A percentile compares a stretch with the other conserved stretches of the same genome.
Conservation (phyloP, 2,329 filamentous ascomycete genomes). For the Talaromyces marneffei region DNA sequence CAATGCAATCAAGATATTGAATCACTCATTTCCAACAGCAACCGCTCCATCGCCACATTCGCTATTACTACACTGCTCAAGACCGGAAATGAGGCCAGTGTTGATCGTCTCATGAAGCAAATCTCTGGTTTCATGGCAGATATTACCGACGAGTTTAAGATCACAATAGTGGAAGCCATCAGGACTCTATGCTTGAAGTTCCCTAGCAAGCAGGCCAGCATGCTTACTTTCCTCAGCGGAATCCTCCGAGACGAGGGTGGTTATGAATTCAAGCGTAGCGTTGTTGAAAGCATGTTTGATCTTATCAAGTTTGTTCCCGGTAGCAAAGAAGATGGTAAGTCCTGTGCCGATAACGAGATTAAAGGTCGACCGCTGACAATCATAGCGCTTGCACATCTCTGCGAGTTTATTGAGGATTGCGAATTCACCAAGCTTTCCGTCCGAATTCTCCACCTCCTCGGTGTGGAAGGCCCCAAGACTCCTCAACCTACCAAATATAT, state of each 20-base stretch:
- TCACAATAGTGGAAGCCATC: slow-evolving; percentile 98
- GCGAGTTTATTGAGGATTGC: slow-evolving; percentile 99
- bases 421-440: slow-evolving; percentile 98
- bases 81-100: slow-evolving; percentile 95
- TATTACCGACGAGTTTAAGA: slow-evolving; percentile 99
- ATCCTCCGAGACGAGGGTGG: slow-evolving; percentile 94
- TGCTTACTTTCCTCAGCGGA: slow-evolving; percentile 95
- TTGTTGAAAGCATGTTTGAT: slow-evolving; percentile 99
- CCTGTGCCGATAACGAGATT: slow-evolving; percentile 4
- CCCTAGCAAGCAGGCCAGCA: slow-evolving; percentile 93
- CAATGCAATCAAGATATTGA: slow-evolving; percentile 97
- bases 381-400: slow-evolving; percentile 82
- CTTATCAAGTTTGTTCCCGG: slow-evolving; percentile 98
- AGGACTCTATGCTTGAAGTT: slow-evolving; percentile 96
- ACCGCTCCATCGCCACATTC: slow-evolving; percentile 95
- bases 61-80: slow-evolving; percentile 97
- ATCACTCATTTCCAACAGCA: slow-evolving; percentile 90
- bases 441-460: slow-evolving; percentile 87
- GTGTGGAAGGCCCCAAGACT: slow-evolving; percentile 90
- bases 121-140: slow-evolving; percentile 98
- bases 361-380: slow-evolving; percentile 6
- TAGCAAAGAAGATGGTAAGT: slow-evolving; percentile 58
- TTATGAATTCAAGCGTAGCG: slow-evolving; percentile 95
- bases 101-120: slow-evolving; percentile 97
- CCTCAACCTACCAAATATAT: slow-evolving; percentile 97